Conservation (phyloP, 805 yeast genomes). For the Schwanniomyces vanrijiae region DNA sequence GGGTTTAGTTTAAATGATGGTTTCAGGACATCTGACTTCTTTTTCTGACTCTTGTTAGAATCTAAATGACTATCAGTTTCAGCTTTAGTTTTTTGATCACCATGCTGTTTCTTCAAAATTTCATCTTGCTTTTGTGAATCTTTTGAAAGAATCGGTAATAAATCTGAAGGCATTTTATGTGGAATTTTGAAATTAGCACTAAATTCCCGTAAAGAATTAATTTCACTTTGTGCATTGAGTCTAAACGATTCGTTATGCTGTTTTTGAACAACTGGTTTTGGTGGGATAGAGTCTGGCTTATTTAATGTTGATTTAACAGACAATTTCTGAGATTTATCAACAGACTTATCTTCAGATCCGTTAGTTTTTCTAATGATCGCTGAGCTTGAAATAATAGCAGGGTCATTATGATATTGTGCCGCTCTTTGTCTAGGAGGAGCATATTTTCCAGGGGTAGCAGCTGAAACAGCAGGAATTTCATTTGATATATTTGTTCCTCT, state of each 20-base stretch:
- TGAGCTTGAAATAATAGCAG: constrained; percentile 63
- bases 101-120: constrained; percentile 43
- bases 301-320: constrained; percentile 4
- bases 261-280: constrained; percentile 24
- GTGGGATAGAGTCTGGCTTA: constrained; percentile 33
- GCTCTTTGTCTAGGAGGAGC: constrained; percentile 59
- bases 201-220: constrained; percentile 72
- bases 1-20: constrained; percentile 70
- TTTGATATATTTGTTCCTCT: constrained; percentile 26
- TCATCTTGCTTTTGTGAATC: constrained; percentile 66
- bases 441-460: constrained; percentile 38
- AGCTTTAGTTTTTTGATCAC: constrained; percentile 11
- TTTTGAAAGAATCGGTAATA: constrained; percentile 68
- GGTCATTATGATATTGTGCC: constrained; percentile 56
- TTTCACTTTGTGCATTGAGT: constrained; percentile 57
- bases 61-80: constrained; percentile 3
- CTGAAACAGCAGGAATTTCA: constrained; percentile 8
- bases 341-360: constrained; percentile 7
- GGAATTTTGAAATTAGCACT: constrained; percentile 80
- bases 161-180: constrained; percentile 56
- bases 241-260: constrained; percentile 38
- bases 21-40: constrained; percentile 57
- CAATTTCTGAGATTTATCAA: constrained; percentile 9
- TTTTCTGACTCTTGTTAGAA: constrained; percentile 26
- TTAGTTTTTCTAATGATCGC: constrained; percentile 20